Evolutionary conservation across 1,284 basidiomycete genomes (phyloP).

Genomic region (Ceratobasidium sp.): DNA sequence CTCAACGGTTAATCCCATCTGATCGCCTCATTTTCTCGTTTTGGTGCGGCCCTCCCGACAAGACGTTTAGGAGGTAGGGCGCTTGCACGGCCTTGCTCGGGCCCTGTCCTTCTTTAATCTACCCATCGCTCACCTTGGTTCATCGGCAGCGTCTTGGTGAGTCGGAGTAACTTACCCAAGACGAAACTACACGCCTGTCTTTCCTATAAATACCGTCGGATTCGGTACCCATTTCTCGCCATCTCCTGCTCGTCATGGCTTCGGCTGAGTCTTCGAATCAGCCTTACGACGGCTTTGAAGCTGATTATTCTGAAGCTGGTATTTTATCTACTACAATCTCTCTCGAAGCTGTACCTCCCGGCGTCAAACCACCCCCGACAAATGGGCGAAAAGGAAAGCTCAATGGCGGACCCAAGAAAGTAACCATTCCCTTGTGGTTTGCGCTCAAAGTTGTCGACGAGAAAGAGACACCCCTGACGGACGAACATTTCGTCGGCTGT

Average conservation of each 20-base stretch:
- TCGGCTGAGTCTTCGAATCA: background rate
- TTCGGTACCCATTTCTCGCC: background rate
- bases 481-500: background rate
- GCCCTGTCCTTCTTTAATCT: too few species aligned
- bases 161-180: too few species aligned
- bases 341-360: background rate
- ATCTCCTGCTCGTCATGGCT: background rate
- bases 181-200: background rate
- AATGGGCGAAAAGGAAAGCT: background rate
- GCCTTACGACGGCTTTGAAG: background rate
- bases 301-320: background rate
- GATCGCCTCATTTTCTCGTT: too few species aligned
- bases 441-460: background rate
- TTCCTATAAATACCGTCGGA: background rate
- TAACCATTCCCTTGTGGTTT: background rate
- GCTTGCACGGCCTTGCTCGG: too few species aligned
- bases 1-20: too few species aligned
- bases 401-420: background rate
- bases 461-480: background rate
- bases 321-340: background rate
- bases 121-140: too few species aligned
- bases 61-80: too few species aligned
- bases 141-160: too few species aligned
- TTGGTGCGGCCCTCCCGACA: too few species aligned
- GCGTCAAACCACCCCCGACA: background rate